Percentiles rank a stretch among this genome's conserved stretches.
Conservation (phyloP, 176 grass and related monocot species). For the Microstegium vimineum region DNA sequence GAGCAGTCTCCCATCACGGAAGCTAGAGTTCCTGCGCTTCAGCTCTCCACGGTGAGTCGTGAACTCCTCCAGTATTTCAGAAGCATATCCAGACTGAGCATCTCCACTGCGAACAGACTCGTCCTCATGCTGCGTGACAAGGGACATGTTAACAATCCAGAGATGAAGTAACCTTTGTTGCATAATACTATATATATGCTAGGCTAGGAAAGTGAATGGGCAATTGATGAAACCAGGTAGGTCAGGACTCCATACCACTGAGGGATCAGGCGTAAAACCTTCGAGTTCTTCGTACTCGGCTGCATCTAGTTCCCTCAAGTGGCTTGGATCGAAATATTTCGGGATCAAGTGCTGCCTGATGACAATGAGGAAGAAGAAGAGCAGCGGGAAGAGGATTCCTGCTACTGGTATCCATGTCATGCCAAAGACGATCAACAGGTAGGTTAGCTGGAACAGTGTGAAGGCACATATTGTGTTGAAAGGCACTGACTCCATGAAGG, state of each 20-base stretch:
- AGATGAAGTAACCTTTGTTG: background rate
- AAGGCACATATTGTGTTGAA: conserved; percentile 62
- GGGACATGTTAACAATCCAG: background rate
- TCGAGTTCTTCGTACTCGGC: conserved; percentile 79
- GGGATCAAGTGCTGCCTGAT: conserved; percentile 77
- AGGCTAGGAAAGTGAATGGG: background rate
- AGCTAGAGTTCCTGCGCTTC: conserved; percentile 53
- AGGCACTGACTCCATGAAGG: conserved; percentile 76
- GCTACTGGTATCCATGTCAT: conserved; percentile 79
- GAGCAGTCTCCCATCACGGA: conserved; percentile 42
- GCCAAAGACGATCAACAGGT: conserved; percentile 72
- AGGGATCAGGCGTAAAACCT: conserved; percentile 27
- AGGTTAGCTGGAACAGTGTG: conserved; percentile 73
- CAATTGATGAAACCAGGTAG: background rate
- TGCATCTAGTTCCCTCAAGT: conserved; percentile 74
- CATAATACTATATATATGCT: background rate
- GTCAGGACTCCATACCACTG: conserved; percentile 35
- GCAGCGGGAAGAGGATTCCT: conserved; percentile 84
- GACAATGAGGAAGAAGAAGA: conserved; percentile 71
- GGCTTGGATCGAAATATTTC: conserved; percentile 40
- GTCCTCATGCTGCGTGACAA: conserved; percentile 36
- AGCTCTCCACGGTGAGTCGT: conserved; percentile 77
- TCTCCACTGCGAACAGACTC: conserved; percentile 22
- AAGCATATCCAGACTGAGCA: conserved; percentile 32
- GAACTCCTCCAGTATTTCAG: conserved; percentile 72